Percentiles rank a stretch among this genome's conserved stretches.
Conservation (phyloP, 192 early-diverging fungal species). For the Spinellus fusiger region DNA sequence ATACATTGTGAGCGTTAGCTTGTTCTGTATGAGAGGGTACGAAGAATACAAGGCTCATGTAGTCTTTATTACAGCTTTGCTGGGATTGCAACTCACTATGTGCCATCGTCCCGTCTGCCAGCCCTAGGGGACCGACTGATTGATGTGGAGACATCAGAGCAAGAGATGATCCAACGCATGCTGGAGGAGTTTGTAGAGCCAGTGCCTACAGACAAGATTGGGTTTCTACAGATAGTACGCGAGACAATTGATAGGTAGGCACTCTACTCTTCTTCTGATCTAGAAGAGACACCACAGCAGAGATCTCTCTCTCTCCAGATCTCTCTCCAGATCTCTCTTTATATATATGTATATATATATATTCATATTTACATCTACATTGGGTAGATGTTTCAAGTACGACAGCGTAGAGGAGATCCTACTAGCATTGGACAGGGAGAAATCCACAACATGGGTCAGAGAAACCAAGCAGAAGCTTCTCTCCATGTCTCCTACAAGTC, state of each 20-base stretch:
- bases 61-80: conserved; percentile 46
- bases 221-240: conserved; percentile 37
- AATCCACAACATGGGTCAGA: conserved; percentile 52
- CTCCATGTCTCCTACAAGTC: conserved; percentile 73
- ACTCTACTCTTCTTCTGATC: too few species aligned
- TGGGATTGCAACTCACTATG: conserved; percentile 94
- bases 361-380: background rate
- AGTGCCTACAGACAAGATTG: conserved; percentile 31
- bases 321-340: too few species aligned
- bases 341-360: background rate
- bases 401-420: conserved; percentile 82
- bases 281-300: background rate
- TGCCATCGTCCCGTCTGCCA: conserved; percentile 77
- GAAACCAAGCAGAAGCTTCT: conserved; percentile 61
- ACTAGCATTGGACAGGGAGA: conserved; percentile 73
- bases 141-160: conserved; percentile 76
- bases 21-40: background rate
- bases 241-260: conserved; percentile 64
- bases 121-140: conserved; percentile 75
- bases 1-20: conserved; percentile 63
- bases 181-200: conserved; percentile 88
- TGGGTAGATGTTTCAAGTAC: conserved; percentile 67
- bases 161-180: conserved; percentile 77
- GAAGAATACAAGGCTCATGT: background rate
- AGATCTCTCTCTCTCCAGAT: too few species aligned